Base-by-base conservation (phyloP, 768 basidiomycete species). In the Suillus decipiens region DNA sequence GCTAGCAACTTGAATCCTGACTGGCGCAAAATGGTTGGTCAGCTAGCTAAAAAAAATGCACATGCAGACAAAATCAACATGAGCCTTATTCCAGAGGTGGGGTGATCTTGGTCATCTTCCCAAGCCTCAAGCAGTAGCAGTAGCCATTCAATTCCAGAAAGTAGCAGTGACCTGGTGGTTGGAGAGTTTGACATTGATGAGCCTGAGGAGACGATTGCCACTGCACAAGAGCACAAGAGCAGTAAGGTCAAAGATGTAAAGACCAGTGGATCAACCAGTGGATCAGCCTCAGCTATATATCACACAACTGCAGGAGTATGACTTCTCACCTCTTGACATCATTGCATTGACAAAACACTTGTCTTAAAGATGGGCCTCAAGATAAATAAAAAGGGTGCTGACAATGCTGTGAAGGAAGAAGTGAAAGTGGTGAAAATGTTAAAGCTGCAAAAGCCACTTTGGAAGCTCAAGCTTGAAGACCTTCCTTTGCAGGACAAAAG, bases 161-260 rank as follows among this genome's bases (percentile, higher is more conserved):
- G 3, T 15, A 41, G 57, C 22, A 42, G 42, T 28, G 36, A 58
- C 14, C 37, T 42, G 9, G 57, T 58, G 2, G 57, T 37, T 14
- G 57, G 57, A 39, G 42, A 39, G 57, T 58, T 58, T 58, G 37
- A 58, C 24, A 4, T 39, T 19, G 57, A 59, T 2, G 39, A 59
- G 57, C 1, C 39, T 8, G 43, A 37, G 0, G 57, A 41, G 42
- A 24, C 4, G 2, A 2, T 41, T 1, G 28, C 57, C 0, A 37
- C 37, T 41, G 37, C 36, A 39, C 37, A 8, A 19, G 31, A 58
- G 22, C 24, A 37, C 14, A 59, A 59, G 22, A 28, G 33, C 11
- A 15, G n/a, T 59, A 43, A 43, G 43, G 33, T 48, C 4, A 59
- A 59, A 28, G 31, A 28, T 2, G 1, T 11, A 0, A 59, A 39